A percentile compares a stretch with the other conserved stretches of the same genome.
phyloP scores from a whole-genome alignment of 179 eudicot genomes.

The Corrigiola litoralis region DNA sequence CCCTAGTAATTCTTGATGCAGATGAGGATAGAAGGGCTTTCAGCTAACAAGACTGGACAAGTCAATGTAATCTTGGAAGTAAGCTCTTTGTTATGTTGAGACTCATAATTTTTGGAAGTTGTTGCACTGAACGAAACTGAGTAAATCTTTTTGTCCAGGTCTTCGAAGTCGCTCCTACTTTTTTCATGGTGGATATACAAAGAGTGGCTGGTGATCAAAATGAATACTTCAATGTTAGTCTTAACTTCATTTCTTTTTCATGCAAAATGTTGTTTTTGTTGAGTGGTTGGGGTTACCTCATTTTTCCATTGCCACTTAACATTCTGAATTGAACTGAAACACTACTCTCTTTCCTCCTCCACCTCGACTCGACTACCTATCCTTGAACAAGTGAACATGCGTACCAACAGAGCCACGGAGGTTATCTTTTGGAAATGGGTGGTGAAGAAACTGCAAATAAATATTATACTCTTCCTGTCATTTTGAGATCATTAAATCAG shows the following conservation, averaged over 20 bases:
- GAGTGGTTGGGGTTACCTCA: neutral
- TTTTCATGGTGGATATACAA: constrained; percentile 84
- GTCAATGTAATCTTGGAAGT: constrained; percentile 83
- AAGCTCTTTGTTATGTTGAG: constrained; percentile 16
- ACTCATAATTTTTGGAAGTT: neutral
- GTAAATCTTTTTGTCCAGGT: constrained; percentile 34
- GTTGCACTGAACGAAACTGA: neutral
- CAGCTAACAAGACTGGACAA: constrained; percentile 63
- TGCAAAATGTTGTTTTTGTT: neutral
- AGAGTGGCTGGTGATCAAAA: constrained; percentile 73
- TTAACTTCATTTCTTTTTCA: neutral
- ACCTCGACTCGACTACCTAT: too few species aligned
- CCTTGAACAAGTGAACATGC: too few species aligned
- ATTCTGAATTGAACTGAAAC: too few species aligned
- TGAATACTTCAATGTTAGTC: constrained; percentile 70
- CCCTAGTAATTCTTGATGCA: constrained; percentile 21
- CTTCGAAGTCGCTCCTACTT: constrained; percentile 76
- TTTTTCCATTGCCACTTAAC: too few species aligned
- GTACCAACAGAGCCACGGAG: too few species aligned
- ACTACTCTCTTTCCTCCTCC: too few species aligned
- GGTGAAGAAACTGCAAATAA: neutral
- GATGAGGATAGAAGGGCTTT: constrained; percentile 98
- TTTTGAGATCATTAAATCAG: too few species aligned
- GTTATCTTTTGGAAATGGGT: neutral
- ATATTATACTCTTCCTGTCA: neutral